Evolutionary conservation across 495 filamentous ascomycete species (phyloP), one percentile per base, ranked within the genome.

Genomic region (Tuber magnatum): DNA sequence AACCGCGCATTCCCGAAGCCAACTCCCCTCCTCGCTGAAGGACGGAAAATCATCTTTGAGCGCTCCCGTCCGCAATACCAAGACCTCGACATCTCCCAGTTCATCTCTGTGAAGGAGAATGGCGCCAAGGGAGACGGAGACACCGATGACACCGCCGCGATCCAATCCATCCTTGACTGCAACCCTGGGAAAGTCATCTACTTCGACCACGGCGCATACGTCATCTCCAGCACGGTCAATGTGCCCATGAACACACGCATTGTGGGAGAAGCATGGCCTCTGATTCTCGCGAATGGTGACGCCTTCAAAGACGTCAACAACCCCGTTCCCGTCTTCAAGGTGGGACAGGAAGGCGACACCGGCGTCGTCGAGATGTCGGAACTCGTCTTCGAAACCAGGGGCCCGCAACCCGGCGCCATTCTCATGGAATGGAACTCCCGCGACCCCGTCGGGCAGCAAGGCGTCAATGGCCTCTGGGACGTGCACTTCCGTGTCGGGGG

Each of bases 391-490:
- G 86, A 90, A 78, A 94, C 94, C 51, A 86, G 91, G 70, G 94
- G 87, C 3, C 85, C 92, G 3, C 89, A 92, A 77, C 92, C 94
- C 28, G 94, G 94, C 74, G 94, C 94, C 39, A 92, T 97, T 80
- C 85, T 98, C 69, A 88, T 97, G 83, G 87, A 98, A 81, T 98
- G 94, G 93, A 97, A 98, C 85, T 82, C 97, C 9, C 90, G 87
- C 12, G 82, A 83, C 56, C 81, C 82, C 35, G 88, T 87, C 35
- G 82, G 86, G 4, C 84, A 86, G 12, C 90, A 91, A 68, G 94
- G 92, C 74, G 88, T 91, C 0, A 88, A 88, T 10, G 94, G 89
- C 48, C 89, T 97, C 85, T 98, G 93, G 93, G 94, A 98, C 82
- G 91, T 94, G 14, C 94, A 97, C 84, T 90, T 93, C 84, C 93